Percentiles rank a stretch among this genome's conserved stretches.
These are phyloP conservation scores for Ogataea salicorniae DNA, from an alignment of 805 yeast genomes.

Conservation along the genomic window DNA sequence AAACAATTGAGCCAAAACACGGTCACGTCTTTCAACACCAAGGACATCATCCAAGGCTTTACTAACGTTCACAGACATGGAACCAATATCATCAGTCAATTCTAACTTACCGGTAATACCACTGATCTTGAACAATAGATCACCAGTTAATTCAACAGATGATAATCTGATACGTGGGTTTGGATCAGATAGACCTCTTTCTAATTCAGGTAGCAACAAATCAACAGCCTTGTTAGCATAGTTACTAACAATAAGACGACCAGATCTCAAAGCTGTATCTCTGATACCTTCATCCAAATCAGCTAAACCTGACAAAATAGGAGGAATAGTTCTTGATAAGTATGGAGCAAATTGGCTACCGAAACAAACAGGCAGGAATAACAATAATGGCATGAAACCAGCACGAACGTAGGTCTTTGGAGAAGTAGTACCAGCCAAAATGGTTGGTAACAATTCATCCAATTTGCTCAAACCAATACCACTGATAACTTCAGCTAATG, in stretches of 20 bases:
- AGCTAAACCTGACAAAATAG: slow-evolving; percentile 86
- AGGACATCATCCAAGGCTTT: slow-evolving; percentile 67
- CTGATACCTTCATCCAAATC: slow-evolving; percentile 82
- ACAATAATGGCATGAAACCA: slow-evolving; percentile 84
- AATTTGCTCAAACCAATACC: slow-evolving; percentile 86
- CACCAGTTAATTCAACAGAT: slow-evolving; percentile 94
- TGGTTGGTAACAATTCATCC: slow-evolving; percentile 82
- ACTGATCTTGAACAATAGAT: slow-evolving; percentile 85
- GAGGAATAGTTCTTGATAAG: slow-evolving; percentile 79
- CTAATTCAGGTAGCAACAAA: slow-evolving; percentile 87
- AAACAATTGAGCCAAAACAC: slow-evolving; percentile 78
- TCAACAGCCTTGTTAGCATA: slow-evolving; percentile 93
- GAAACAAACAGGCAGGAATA: slow-evolving; percentile 91
- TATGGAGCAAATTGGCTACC: slow-evolving; percentile 91
- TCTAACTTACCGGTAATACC: slow-evolving; percentile 82
- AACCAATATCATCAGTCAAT: slow-evolving; percentile 49
- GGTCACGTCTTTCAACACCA: slow-evolving; percentile 85
- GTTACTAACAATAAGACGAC: slow-evolving; percentile 83
- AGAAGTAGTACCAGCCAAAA: slow-evolving; percentile 65
- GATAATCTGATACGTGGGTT: slow-evolving; percentile 86
- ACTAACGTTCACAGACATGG: slow-evolving; percentile 46
- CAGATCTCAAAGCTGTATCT: slow-evolving; percentile 87
- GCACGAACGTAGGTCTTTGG: slow-evolving; percentile 74
- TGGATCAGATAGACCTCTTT: slow-evolving; percentile 76
- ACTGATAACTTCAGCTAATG: slow-evolving; percentile 85